phyloP scores from a whole-genome alignment of 345 rosid species.

The Lepidium aucheri region DNA sequence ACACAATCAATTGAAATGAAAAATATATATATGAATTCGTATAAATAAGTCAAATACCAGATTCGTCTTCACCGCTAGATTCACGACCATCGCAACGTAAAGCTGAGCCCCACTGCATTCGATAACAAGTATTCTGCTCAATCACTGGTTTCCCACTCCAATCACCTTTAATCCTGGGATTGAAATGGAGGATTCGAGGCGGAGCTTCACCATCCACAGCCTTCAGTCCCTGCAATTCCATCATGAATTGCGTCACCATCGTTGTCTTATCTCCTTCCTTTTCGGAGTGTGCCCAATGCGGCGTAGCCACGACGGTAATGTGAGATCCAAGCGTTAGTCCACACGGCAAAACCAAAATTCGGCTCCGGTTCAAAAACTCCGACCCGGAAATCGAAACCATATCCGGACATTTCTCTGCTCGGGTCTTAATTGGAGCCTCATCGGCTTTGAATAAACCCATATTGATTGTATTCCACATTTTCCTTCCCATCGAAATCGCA shows the following conservation, averaged over 20 bases:
- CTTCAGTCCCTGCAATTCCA: constrained; percentile 69
- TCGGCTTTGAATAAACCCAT: constrained; percentile 25
- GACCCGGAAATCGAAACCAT: constrained; percentile 47
- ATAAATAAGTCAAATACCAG: constrained; percentile 33
- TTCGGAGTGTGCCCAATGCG: constrained; percentile 63
- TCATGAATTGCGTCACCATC: constrained; percentile 75
- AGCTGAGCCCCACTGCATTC: constrained; percentile 69
- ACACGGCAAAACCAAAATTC: constrained; percentile 63
- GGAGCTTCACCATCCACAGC: constrained; percentile 65
- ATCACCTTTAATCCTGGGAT: constrained; percentile 63
- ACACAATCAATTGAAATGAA: neutral
- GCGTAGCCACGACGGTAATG: constrained; percentile 75
- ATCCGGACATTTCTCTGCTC: constrained; percentile 48
- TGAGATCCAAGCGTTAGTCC: constrained; percentile 88
- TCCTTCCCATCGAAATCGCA: constrained; percentile 64
- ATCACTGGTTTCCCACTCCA: constrained; percentile 67
- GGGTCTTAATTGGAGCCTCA: constrained; percentile 12
- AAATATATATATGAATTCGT: neutral
- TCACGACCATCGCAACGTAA: constrained; percentile 71
- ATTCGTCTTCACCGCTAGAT: constrained; percentile 66
- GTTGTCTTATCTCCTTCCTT: constrained; percentile 36
- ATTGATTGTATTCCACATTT: constrained; percentile 48
- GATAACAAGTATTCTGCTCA: constrained; percentile 65
- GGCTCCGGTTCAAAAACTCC: constrained; percentile 40
- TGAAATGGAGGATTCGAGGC: constrained; percentile 63